A percentile compares a stretch with the other conserved stretches of the same genome.
Evolutionary conservation across 192 early-diverging fungal genomes (phyloP).

Genomic region (Coemansia reversa): DNA sequence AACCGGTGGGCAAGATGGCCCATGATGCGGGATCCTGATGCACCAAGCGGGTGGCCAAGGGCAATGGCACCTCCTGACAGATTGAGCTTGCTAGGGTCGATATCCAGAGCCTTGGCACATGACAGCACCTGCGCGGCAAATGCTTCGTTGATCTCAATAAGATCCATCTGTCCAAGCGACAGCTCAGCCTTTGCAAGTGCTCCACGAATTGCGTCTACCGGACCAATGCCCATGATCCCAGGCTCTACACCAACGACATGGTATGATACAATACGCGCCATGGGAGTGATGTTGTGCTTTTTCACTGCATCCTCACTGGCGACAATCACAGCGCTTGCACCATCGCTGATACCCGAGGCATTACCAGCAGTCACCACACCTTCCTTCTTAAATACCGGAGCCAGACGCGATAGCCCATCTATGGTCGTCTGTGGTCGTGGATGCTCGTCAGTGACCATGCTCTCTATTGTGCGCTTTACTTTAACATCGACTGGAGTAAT

Average conservation of each 20-base stretch:
- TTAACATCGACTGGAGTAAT: constrained; percentile 83
- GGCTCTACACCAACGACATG: constrained; percentile 87
- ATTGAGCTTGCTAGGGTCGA: constrained; percentile 79
- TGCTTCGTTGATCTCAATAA: constrained; percentile 98
- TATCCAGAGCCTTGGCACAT: constrained; percentile 83
- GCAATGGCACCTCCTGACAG: constrained; percentile 92
- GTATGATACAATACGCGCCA: constrained; percentile 86
- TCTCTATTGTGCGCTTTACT: constrained; percentile 65
- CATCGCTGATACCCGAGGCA: constrained; percentile 93
- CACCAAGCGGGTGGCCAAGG: constrained; percentile 91
- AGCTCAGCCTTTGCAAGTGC: constrained; percentile 81
- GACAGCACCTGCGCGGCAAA: constrained; percentile 92
- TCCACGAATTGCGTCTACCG: constrained; percentile 84
- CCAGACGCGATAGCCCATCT: constrained; percentile 75
- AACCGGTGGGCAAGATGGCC: constrained; percentile 84
- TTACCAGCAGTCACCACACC: constrained; percentile 93
- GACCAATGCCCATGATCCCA: constrained; percentile 95
- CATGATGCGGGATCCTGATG: constrained; percentile 93
- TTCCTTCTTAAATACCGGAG: constrained; percentile 86
- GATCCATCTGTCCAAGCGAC: constrained; percentile 77
- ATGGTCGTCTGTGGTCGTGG: constrained; percentile 82
- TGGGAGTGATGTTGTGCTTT: constrained; percentile 72
- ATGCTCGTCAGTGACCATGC: constrained; percentile 81
- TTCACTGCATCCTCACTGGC: constrained; percentile 85
- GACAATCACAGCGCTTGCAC: constrained; percentile 83